Conservation (phyloP, 2,329 filamentous ascomycete genomes). For the Beauveria varroae region DNA sequence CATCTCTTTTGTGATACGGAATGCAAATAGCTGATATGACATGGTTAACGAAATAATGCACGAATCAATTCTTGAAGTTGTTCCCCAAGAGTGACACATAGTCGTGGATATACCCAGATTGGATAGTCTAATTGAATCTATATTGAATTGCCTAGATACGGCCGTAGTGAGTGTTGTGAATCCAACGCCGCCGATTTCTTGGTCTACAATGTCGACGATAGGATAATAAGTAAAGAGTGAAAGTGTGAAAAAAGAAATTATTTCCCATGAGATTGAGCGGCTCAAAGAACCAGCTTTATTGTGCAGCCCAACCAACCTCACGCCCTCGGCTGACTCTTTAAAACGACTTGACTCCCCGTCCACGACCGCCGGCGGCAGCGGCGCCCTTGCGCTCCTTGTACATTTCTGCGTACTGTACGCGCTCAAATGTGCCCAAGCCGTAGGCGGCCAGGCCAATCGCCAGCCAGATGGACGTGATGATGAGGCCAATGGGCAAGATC, state of each 20-base stretch:
- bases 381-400: constrained; percentile 38
- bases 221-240: neutral
- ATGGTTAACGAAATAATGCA: neutral
- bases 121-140: constrained; percentile 1
- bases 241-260: neutral
- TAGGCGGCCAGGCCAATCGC: constrained; percentile 48
- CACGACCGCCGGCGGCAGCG: neutral
- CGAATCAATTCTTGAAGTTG: neutral
- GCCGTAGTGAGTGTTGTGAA: neutral
- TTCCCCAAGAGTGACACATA: neutral
- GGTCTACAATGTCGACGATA: neutral
- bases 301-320: neutral
- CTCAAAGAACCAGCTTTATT: neutral
- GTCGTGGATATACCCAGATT: constrained; percentile 6
- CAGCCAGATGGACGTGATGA: constrained; percentile 58
- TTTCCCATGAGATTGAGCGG: neutral
- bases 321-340: neutral
- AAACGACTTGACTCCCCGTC: neutral
- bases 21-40: neutral
- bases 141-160: neutral
- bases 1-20: neutral
- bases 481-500: constrained; percentile 62
- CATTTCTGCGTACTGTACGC: constrained; percentile 58
- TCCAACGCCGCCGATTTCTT: neutral
- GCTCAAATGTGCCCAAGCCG: constrained; percentile 57